A percentile compares a stretch with the other conserved stretches of the same genome.
phyloP scores from a whole-genome alignment of 768 basidiomycete genomes.

The Galerina sulciceps region DNA sequence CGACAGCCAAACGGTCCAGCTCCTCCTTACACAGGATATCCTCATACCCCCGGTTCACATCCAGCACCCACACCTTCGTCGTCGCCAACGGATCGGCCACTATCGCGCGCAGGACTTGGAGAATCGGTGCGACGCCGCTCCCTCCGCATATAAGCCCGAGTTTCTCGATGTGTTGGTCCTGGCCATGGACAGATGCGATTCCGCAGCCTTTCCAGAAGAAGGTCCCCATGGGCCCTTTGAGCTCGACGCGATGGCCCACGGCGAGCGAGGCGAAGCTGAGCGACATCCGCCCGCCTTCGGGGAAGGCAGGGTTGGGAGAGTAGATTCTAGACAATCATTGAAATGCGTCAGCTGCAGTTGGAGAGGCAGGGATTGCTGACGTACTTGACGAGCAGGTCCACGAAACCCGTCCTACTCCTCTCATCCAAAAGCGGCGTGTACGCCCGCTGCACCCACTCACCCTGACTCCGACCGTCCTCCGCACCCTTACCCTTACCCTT shows the following conservation, averaged over 20 bases:
- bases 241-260: conserved; percentile 52
- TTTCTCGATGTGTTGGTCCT: conserved; percentile 35
- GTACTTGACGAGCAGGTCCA: conserved; percentile 60
- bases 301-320: conserved; percentile 36
- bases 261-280: conserved; percentile 45
- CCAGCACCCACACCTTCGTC: conserved; percentile 47
- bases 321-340: conserved; percentile 53
- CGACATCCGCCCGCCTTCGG: conserved; percentile 57
- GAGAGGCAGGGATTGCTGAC: conserved; percentile 14
- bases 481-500: conserved; percentile 30
- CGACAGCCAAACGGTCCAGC: conserved; percentile 47
- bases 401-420: conserved; percentile 42
- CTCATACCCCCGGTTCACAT: conserved; percentile 47
- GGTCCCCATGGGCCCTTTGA: conserved; percentile 64
- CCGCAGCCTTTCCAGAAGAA: conserved; percentile 56
- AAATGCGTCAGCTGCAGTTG: too few species aligned
- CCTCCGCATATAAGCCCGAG: conserved; percentile 64
- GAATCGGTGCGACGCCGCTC: conserved; percentile 62
- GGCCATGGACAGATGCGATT: conserved; percentile 38
- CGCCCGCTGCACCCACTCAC: conserved; percentile 55
- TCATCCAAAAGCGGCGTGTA: conserved; percentile 61
- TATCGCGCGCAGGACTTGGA: conserved; percentile 56
- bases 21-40: conserved; percentile 58
- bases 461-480: conserved; percentile 21
- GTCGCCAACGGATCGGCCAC: conserved; percentile 33